A percentile compares a stretch with the other conserved stretches of the same genome.
Evolutionary conservation across 768 basidiomycete genomes (phyloP).

Genomic region (Lyophyllum semitale): DNA sequence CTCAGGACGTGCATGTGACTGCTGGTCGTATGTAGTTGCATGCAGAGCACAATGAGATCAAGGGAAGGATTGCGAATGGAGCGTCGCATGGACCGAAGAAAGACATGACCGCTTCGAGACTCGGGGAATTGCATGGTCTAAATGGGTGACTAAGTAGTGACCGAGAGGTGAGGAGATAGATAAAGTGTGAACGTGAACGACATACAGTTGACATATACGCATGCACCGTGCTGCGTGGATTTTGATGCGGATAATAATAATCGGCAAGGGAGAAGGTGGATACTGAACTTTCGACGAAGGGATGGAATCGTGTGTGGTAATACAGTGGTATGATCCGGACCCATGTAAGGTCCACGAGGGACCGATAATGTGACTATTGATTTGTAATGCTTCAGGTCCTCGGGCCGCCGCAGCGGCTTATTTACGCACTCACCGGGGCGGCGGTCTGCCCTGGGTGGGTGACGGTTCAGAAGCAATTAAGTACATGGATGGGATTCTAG

Average conservation of each 20-base stretch:
- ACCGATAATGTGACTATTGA: background rate
- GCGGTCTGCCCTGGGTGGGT: too few species aligned
- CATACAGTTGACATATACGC: background rate
- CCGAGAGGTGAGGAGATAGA: background rate
- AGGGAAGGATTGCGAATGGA: background rate
- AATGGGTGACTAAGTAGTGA: background rate
- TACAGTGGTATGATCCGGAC: too few species aligned
- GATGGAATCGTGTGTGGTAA: too few species aligned
- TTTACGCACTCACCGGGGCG: too few species aligned
- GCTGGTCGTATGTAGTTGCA: background rate
- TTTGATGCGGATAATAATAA: constrained; percentile 2
- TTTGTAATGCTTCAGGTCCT: background rate
- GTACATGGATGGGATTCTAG: too few species aligned
- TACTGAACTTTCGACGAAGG: background rate
- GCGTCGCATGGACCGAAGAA: background rate
- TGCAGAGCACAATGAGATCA: background rate
- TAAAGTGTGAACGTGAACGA: background rate
- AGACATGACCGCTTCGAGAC: background rate
- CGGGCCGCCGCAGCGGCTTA: too few species aligned
- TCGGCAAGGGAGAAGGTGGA: background rate
- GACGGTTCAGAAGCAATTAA: too few species aligned
- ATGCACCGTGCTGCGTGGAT: background rate
- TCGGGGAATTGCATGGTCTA: background rate
- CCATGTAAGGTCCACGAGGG: background rate
- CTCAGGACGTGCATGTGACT: background rate